Evolutionary conservation across 192 early-diverging fungal genomes (phyloP).

Genomic region (Backusella mclennaniae): DNA sequence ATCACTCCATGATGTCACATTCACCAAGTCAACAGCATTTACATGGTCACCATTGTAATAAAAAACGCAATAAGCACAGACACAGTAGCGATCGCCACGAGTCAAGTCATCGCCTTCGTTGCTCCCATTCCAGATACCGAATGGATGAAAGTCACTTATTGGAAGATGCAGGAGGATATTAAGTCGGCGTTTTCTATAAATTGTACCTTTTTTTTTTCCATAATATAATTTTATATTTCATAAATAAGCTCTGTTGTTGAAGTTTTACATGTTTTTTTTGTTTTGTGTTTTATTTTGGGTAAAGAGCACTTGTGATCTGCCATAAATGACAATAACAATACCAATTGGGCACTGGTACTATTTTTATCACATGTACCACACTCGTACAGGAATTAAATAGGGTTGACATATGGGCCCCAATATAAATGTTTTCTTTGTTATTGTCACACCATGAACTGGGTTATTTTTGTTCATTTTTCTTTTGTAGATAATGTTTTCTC

Average conservation of each 20-base stretch:
- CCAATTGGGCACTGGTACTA: not conserved
- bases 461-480: conserved; percentile 15
- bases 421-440: not conserved
- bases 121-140: not conserved
- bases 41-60: conserved; percentile 1
- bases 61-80: not conserved
- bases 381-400: not conserved
- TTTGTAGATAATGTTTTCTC: conserved; percentile 11
- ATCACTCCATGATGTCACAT: not conserved
- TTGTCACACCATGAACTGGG: not conserved
- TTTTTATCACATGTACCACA: conserved; percentile 3
- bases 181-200: not conserved
- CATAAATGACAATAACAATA: not conserved
- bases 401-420: not conserved
- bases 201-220: not conserved
- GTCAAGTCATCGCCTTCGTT: not conserved
- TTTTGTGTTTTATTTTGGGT: not conserved
- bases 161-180: not conserved
- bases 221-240: not conserved
- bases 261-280: not conserved
- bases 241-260: not conserved
- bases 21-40: not conserved
- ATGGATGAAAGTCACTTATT: not conserved
- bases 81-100: not conserved
- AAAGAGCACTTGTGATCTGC: not conserved